Conservation (phyloP, 1,284 basidiomycete genomes). For the Sanghuangporus sanghuang region DNA sequence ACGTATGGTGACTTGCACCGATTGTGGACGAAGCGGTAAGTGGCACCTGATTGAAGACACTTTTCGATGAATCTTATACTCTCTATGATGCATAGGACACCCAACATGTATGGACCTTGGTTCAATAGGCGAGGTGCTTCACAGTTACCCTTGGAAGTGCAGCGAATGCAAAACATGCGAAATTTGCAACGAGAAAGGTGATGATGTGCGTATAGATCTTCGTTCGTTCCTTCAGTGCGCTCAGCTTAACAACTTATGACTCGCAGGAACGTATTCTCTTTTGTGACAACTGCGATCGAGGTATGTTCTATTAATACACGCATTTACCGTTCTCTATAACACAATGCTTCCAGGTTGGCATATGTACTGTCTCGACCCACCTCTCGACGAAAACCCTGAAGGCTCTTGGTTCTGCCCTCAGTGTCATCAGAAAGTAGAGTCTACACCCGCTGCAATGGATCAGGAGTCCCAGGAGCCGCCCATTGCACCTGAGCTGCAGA, state of each 20-base stretch:
- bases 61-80: not conserved
- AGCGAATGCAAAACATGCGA: conserved; percentile 94
- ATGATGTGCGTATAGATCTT: conserved; percentile 66
- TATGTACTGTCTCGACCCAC: conserved; percentile 79
- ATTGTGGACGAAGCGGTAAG: conserved; percentile 61
- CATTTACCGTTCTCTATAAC: conserved; percentile 17
- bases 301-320: conserved; percentile 26
- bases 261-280: conserved; percentile 78
- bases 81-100: conserved; percentile 48
- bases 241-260: conserved; percentile 17
- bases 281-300: conserved; percentile 94
- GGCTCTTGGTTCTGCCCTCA: conserved; percentile 73
- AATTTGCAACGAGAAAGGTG: conserved; percentile 78
- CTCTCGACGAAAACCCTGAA: conserved; percentile 63
- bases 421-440: conserved; percentile 34
- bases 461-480: not conserved
- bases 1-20: conserved; percentile 62
- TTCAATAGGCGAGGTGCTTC: conserved; percentile 47
- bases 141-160: conserved; percentile 84
- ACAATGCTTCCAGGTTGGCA: conserved; percentile 69
- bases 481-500: conserved; percentile 7
- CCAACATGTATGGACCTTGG: conserved; percentile 68
- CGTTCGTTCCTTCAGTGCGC: conserved; percentile 6
- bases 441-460: conserved; percentile 10
- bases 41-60: conserved; percentile 4